Percentiles rank a stretch among this genome's conserved stretches.
Conservation (phyloP, 208 protist species). For the Wallacemonas sp. region DNA sequence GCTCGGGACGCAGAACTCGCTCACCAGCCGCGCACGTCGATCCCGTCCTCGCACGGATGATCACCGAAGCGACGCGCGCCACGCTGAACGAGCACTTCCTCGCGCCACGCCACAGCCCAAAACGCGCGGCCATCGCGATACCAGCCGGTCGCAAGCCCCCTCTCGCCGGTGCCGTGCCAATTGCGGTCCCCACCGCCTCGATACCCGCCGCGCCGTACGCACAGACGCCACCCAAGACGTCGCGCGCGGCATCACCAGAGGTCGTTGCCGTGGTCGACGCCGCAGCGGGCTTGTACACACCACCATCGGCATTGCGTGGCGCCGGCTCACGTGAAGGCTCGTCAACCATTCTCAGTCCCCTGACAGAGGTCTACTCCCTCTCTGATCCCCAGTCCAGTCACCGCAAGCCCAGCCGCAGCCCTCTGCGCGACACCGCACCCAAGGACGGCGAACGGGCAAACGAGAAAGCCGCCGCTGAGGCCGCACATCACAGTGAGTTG, state of each 20-base stretch:
- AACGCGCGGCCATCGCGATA: background rate
- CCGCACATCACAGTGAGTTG: too few relatives aligned
- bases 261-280: background rate
- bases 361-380: conserved; percentile 13
- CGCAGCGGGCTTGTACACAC: background rate
- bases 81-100: background rate
- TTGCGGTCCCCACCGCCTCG: background rate
- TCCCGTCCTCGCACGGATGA: conserved; percentile 12
- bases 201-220: background rate
- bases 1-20: background rate
- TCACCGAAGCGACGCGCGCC: conserved; percentile 4
- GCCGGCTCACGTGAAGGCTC: background rate
- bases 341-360: conserved; percentile 10
- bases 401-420: conserved; percentile 14
- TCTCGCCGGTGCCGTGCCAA: background rate
- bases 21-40: background rate
- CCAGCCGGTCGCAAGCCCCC: background rate
- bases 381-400: background rate
- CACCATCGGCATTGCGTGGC: background rate
- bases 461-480: background rate
- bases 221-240: background rate
- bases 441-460: background rate
- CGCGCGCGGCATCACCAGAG: background rate
- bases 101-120: background rate
- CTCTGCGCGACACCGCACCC: background rate